Conservation (phyloP, 2,329 filamentous ascomycete genomes). For the Trichoderma citrinoviride region DNA sequence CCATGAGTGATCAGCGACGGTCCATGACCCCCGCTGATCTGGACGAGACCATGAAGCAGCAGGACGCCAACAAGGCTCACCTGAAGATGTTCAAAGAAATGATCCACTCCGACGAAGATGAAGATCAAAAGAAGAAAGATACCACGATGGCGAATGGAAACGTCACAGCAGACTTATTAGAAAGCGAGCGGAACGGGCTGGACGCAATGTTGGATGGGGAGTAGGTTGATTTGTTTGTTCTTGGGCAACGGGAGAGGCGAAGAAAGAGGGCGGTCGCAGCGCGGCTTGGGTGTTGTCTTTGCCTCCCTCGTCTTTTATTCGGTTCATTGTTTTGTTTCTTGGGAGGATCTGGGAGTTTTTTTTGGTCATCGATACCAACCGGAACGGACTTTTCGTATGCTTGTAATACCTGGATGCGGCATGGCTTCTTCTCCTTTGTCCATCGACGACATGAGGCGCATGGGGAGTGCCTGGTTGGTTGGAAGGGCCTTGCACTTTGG, state of each 20-base stretch:
- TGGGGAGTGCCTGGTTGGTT: neutral
- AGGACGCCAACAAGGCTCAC: slow-evolving; percentile 49
- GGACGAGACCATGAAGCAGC: slow-evolving; percentile 35
- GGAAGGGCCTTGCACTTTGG: neutral
- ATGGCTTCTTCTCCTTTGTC: neutral
- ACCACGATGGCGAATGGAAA: slow-evolving; percentile 29
- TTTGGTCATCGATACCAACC: neutral
- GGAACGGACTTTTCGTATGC: slow-evolving; percentile 1
- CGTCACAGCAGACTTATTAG: slow-evolving; percentile 44
- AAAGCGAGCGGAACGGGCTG: slow-evolving; percentile 47
- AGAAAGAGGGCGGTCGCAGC: neutral
- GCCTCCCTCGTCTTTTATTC: neutral
- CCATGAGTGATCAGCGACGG: slow-evolving; percentile 30
- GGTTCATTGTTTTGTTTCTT: neutral
- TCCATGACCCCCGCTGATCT: slow-evolving; percentile 31
- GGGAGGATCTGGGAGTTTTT: slow-evolving; percentile 15
- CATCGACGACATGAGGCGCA: slow-evolving; percentile 11
- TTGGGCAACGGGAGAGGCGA: neutral
- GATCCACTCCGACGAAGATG: slow-evolving; percentile 53
- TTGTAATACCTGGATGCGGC: slow-evolving; percentile 19
- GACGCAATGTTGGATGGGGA: slow-evolving; percentile 47
- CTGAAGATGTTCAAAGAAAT: slow-evolving; percentile 54
- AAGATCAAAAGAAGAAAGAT: slow-evolving; percentile 41
- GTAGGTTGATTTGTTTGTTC: slow-evolving; percentile 26
- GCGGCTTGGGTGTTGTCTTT: neutral